Evolutionary conservation across 306 rosid genomes (phyloP).

Genomic region (Cicer cuneatum): DNA sequence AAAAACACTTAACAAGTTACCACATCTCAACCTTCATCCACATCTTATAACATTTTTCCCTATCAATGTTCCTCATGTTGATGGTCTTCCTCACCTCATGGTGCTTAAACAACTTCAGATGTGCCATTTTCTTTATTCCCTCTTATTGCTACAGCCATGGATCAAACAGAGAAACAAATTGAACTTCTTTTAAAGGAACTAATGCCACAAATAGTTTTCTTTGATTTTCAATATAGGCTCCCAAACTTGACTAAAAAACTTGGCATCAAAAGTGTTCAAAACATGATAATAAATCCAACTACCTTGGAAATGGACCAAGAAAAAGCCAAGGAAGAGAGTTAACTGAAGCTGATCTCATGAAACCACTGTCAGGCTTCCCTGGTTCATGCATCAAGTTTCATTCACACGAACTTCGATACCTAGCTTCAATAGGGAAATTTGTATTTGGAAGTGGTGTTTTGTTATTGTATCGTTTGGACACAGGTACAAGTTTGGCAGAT

Average conservation of each 20-base stretch:
- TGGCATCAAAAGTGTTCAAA: constrained; percentile 39
- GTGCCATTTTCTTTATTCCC: constrained; percentile 17
- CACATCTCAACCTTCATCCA: constrained; percentile 36
- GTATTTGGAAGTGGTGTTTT: constrained; percentile 41
- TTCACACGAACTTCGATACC: constrained; percentile 13
- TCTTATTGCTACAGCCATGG: no score
- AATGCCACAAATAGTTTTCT: constrained; percentile 43
- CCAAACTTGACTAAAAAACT: constrained; percentile 32
- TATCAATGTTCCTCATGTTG: constrained; percentile 33
- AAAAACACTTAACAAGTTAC: constrained; percentile 33
- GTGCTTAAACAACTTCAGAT: constrained; percentile 48
- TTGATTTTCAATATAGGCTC: constrained; percentile 41
- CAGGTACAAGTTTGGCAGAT: not conserved
- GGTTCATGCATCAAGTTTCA: constrained; percentile 34
- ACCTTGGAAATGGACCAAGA: not conserved
- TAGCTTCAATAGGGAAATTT: not conserved
- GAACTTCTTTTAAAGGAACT: constrained; percentile 16
- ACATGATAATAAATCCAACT: not conserved
- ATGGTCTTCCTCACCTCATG: constrained; percentile 41
- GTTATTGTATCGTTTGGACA: not conserved
- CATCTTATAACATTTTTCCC: constrained; percentile 43
- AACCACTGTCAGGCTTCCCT: constrained; percentile 34
- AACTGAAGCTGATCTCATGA: constrained; percentile 28
- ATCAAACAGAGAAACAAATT: no score
- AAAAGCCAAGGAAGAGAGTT: constrained; percentile 6